Evolutionary conservation across 2,329 filamentous ascomycete species (phyloP), one percentile per base, ranked within the genome.

Genomic region (Trichophyton rubrum): DNA sequence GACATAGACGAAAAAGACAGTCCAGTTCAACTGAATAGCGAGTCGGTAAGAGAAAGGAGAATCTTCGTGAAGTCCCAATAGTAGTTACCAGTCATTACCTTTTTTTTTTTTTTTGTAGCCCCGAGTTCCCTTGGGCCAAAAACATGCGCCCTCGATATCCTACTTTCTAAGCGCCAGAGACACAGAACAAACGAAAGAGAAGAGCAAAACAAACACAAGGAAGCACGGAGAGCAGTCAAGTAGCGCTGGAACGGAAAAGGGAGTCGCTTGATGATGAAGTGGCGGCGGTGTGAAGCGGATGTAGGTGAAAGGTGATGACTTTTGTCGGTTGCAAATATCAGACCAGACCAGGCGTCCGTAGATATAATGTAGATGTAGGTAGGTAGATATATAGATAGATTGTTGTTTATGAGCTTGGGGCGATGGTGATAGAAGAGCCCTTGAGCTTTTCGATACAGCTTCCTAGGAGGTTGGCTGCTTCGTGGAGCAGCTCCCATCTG

Each of bases 401-500:
- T 6, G 11, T 5, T 7, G 49, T 33, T 53, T n/a, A 55, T 33
- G 4, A 17, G 27, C 27, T 35, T 11, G 56, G 24, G 8, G 56
- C n/a, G 8, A 27, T 24, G 2, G 35, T 43, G 6, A 22, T 33
- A 13, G 24, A n/a, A 15, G 38, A 17, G 20, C 55, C 61, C 38
- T 53, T 65, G 61, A 85, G 71, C 73, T 83, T 80, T 63, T 83
- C 79, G 65, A 95, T 88, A 71, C 91, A 96, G 70, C 90, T 93
- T 60, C 80, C 85, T 69, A 97, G 73, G 63, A 96, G 76, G 22
- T 83, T 86, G 35, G 88, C 87, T 40, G 90, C 92, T 73, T 97
- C 93, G 61, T 93, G 86, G 64, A 97, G 77, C 60, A 97, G 76
- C 77, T 97, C 91, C 92, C 92, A 97, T 56, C 90, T 81, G 35